Percentiles rank a stretch among this genome's conserved stretches.
Conservation (phyloP, 257 asterid species). For the Cynanchum wilfordii region DNA sequence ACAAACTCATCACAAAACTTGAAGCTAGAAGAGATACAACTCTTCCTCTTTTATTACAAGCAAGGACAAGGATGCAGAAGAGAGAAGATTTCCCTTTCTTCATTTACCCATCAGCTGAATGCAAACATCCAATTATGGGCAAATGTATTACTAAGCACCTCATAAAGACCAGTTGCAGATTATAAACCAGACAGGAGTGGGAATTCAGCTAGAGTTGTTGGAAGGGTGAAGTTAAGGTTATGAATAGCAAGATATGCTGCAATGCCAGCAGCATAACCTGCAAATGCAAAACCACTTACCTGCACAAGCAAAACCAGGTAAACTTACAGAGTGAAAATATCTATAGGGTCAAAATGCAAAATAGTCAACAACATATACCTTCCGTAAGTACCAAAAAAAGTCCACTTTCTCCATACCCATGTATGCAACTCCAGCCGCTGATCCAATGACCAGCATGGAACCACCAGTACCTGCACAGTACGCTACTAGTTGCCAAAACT, state of each 20-base stretch:
- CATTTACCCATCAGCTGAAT: background rate
- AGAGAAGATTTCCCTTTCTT: background rate
- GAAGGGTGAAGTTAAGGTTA: slow-evolving; percentile 55
- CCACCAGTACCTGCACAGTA: slow-evolving; percentile 98
- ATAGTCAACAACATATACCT: slow-evolving; percentile 40
- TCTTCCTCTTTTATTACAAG: background rate
- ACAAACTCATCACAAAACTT: background rate
- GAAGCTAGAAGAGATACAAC: background rate
- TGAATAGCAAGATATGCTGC: slow-evolving; percentile 78
- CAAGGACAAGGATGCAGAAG: background rate
- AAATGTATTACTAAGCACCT: background rate
- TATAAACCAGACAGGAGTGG: slow-evolving; percentile 70
- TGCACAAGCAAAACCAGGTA: slow-evolving; percentile 26
- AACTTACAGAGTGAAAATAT: background rate
- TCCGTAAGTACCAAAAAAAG: slow-evolving; percentile 89
- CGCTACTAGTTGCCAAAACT: slow-evolving; percentile 95
- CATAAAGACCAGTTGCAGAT: background rate
- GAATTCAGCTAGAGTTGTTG: slow-evolving; percentile 68
- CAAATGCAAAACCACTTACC: slow-evolving; percentile 99
- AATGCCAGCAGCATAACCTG: slow-evolving; percentile 96
- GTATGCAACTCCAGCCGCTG: slow-evolving; percentile 95
- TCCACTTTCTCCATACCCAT: slow-evolving; percentile 98
- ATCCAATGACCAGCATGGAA: slow-evolving; percentile 88
- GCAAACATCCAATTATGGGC: background rate
- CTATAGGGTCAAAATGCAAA: background rate